These are phyloP conservation scores for Irpex rosettiformis DNA, from an alignment of 1,284 basidiomycete species.

Conservation along the genomic window DNA sequence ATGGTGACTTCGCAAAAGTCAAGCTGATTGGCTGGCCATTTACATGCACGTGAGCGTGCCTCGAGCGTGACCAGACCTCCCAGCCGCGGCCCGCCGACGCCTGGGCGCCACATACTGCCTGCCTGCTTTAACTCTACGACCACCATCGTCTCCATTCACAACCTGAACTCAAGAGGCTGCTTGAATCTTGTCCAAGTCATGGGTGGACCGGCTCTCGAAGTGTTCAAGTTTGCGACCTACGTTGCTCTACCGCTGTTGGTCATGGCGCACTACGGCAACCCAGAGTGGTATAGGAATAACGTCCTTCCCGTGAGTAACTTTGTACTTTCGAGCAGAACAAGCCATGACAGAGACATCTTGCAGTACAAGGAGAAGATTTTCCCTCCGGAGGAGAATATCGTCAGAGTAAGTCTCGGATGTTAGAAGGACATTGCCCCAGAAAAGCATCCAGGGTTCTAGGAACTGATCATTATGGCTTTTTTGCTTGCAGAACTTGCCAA, in stretches of 20 bases:
- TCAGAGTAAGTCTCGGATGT: conserved; percentile 38
- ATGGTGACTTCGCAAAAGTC: no score
- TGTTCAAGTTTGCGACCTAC: conserved; percentile 88
- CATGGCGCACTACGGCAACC: conserved; percentile 87
- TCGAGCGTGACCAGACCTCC: no score
- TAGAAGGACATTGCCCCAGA: background rate
- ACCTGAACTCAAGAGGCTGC: background rate
- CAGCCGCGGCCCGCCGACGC: no score
- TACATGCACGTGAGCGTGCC: no score
- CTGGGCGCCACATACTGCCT: no score
- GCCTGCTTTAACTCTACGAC: no score
- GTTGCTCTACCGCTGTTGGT: conserved; percentile 85
- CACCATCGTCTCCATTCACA: no score
- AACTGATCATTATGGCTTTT: conserved; percentile 1
- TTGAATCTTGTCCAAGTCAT: conserved; percentile 35
- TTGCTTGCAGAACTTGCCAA: conserved; percentile 51
- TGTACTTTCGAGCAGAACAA: no score
- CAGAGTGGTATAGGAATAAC: conserved; percentile 80
- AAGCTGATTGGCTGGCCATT: no score
- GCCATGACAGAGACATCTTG: background rate
- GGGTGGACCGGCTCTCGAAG: conserved; percentile 81
- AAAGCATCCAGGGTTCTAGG: background rate
- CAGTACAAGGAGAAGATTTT: conserved; percentile 75
- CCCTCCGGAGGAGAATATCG: conserved; percentile 54
- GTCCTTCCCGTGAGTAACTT: conserved; percentile 70